Conservation (phyloP, 1,139 yeast genomes). For the Suhomyces yuchorum region DNA sequence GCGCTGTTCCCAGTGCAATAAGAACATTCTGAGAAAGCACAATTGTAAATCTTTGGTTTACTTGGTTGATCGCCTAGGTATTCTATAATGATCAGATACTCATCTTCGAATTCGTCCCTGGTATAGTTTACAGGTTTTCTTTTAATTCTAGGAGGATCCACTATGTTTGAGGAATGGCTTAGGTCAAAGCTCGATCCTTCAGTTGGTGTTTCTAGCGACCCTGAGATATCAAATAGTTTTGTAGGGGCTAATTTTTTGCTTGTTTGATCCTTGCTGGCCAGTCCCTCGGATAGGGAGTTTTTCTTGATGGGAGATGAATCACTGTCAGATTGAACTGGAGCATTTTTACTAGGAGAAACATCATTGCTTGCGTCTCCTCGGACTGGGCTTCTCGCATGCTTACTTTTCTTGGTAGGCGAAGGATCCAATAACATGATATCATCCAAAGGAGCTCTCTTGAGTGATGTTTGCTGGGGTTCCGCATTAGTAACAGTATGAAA, state of each 20-base stretch:
- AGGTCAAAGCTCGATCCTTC: slow-evolving; percentile 8
- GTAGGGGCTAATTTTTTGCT: not conserved
- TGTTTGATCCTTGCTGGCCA: not conserved
- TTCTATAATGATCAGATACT: slow-evolving; percentile 28
- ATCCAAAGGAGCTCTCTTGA: slow-evolving; percentile 11
- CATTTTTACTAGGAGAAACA: slow-evolving; percentile 19
- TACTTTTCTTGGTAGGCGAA: slow-evolving; percentile 30
- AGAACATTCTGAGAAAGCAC: slow-evolving; percentile 35
- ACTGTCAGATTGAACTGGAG: slow-evolving; percentile 2
- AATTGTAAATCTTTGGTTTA: slow-evolving; percentile 22
- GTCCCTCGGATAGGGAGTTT: not conserved
- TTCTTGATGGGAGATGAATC: slow-evolving; percentile 10
- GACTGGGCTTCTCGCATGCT: slow-evolving; percentile 8
- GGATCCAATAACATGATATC: slow-evolving; percentile 35
- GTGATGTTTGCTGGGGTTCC: no score
- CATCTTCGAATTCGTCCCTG: slow-evolving; percentile 25
- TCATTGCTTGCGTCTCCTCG: slow-evolving; percentile 8
- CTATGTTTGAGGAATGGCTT: slow-evolving; percentile 4
- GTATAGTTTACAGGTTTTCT: slow-evolving; percentile 2
- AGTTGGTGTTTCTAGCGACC: not conserved
- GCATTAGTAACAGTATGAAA: slow-evolving; percentile 21
- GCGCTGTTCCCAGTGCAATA: slow-evolving; percentile 37
- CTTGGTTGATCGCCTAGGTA: not conserved
- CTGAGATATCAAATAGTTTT: slow-evolving; percentile 2
- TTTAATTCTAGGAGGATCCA: not conserved